Base-by-base conservation (phyloP, 257 asterid genomes). In the Nicotiana noctiflora region DNA sequence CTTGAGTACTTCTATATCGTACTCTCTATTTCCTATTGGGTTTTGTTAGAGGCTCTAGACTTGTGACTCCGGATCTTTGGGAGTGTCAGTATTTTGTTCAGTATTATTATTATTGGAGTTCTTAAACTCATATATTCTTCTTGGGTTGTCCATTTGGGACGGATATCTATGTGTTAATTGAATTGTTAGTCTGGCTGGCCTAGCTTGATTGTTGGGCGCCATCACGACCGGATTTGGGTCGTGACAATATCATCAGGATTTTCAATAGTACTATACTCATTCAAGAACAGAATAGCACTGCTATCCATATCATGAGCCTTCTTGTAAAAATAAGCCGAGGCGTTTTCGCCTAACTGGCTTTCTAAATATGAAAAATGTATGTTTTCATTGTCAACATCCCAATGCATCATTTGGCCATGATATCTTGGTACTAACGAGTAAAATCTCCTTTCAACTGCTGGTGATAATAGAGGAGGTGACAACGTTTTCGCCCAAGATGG, bases 361-460 rank as follows among this genome's bases (percentile, higher is more conserved):
- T 75, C 81, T 0, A 78, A 65, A 40, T 17, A 83, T 0, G 66
- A 23, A 32, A 34, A 29, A 68, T 83, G 87, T 27, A 87, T 49
- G 62, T 83, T 87, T 75, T 87, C 88, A 19, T 87, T 87, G 72
- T 84, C 80, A 11, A 87, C 88, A 68, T 87, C 88, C 90, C 88
- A 87, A 25, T 85, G 90, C 2, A 87, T 74, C 77, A 85, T 18
- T 23, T 83, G 65, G 4, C 81, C 83, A 19, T n/a, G 44, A 79
- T 81, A 85, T 56, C 84, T 68, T 8, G 46, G 74, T 19, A 87
- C 46, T 21, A 87, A 44, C 4, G 83, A 66, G 25, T 77, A 8
- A 6, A 82, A 21, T 55, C 86, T 64, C 0, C 18, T 15, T 11
- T 67, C 31, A 8, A 68, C 77, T 2, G 21, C 60, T 1, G 51